These are phyloP conservation scores for Crataegus laevigata DNA, from an alignment of 306 rosid species.

Conservation along the genomic window DNA sequence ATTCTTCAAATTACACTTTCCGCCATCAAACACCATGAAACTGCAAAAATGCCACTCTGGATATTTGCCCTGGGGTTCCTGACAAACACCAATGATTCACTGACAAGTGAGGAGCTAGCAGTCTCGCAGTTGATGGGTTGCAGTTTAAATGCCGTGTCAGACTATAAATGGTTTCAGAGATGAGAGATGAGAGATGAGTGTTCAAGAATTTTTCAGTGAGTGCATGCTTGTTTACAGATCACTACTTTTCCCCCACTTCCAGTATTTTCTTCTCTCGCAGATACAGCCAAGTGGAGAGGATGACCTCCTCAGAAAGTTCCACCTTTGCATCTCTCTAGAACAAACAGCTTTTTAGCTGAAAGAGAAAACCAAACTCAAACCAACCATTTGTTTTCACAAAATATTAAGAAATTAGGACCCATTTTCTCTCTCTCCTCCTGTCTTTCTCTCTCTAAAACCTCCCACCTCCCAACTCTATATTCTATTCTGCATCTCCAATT, in stretches of 20 bases:
- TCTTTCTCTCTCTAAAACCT: constrained; percentile 2
- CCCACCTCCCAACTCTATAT: constrained; percentile 21
- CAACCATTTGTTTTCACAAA: background rate
- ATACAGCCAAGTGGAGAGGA: constrained; percentile 19
- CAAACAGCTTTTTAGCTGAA: background rate
- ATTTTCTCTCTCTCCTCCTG: background rate
- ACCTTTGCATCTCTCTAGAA: constrained; percentile 2
- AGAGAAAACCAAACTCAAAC: background rate
- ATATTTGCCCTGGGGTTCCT: background rate
- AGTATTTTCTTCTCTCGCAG: background rate
- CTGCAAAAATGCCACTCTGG: background rate
- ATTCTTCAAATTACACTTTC: background rate
- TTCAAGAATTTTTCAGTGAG: background rate
- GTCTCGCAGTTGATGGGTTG: background rate
- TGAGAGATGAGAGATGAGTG: too few species aligned
- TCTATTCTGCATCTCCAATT: constrained; percentile 26
- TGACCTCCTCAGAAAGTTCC: background rate
- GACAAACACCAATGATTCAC: background rate
- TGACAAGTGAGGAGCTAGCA: background rate
- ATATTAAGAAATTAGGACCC: background rate
- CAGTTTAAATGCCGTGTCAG: constrained; percentile 10
- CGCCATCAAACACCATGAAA: background rate
- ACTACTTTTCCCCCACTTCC: background rate
- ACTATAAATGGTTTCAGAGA: background rate
- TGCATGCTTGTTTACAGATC: constrained; percentile 21